These are phyloP conservation scores for Zygoascus flipseniorum DNA, from an alignment of 805 yeast genomes.

Conservation along the genomic window DNA sequence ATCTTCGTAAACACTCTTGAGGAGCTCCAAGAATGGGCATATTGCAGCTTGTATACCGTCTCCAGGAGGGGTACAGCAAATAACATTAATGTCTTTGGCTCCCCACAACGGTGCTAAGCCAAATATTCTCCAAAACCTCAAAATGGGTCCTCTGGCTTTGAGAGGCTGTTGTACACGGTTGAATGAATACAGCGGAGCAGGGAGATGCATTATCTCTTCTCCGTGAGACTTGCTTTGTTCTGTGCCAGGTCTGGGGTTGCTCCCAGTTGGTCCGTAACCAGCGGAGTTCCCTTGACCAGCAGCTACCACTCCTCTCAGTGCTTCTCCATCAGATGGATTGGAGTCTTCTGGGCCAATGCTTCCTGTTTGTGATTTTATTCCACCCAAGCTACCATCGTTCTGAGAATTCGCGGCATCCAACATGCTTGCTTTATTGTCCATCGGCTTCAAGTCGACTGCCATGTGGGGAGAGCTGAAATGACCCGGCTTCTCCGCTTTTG, in stretches of 20 bases:
- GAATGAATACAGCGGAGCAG: constrained; percentile 12
- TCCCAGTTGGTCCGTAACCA: not conserved
- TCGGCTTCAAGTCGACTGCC: not conserved
- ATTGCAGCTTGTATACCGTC: constrained; percentile 18
- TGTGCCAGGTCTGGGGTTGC: not conserved
- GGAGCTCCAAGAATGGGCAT: constrained; percentile 15
- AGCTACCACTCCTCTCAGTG: not conserved
- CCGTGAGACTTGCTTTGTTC: not conserved
- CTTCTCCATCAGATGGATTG: not conserved
- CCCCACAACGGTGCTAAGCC: constrained; percentile 29
- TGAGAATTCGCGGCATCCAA: not conserved
- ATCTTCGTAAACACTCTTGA: constrained; percentile 28
- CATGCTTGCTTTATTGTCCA: not conserved
- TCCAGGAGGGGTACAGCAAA: constrained; percentile 24
- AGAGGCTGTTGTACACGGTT: constrained; percentile 17
- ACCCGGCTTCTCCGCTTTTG: not conserved
- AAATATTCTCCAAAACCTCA: constrained; percentile 33
- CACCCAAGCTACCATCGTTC: not conserved
- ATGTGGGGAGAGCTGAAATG: not conserved
- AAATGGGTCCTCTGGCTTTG: constrained; percentile 30
- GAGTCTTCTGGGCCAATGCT: not conserved
- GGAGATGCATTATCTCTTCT: constrained; percentile 9
- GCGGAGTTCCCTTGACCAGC: not conserved
- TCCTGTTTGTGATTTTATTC: not conserved
- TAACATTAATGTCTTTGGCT: constrained; percentile 21